Conservation (phyloP, 805 yeast genomes). For the Candida multigemmis region DNA sequence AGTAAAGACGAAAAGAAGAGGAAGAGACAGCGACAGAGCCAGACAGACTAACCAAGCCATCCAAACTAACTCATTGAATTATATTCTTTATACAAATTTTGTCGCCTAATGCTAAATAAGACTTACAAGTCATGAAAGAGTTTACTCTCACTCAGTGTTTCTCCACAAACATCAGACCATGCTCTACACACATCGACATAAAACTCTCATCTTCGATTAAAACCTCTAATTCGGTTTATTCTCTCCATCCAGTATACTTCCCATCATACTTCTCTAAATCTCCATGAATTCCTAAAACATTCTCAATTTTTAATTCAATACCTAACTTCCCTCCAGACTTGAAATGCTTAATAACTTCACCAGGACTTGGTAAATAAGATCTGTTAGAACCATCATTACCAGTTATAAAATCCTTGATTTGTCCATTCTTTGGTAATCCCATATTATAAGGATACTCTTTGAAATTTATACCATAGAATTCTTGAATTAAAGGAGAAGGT, state of each 20-base stretch:
- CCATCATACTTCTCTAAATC: slow-evolving; percentile 29
- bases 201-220: too few relatives aligned
- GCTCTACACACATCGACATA: slow-evolving; percentile 1
- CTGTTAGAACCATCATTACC: slow-evolving; percentile 63
- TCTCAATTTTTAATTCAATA: slow-evolving; percentile 48
- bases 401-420: slow-evolving; percentile 55
- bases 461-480: slow-evolving; percentile 30
- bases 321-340: slow-evolving; percentile 46
- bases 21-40: too few relatives aligned
- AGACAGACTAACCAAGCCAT: too few relatives aligned
- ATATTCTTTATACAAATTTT: too few relatives aligned
- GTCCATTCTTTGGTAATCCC: slow-evolving; percentile 73
- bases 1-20: too few relatives aligned
- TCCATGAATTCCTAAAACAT: slow-evolving; percentile 51
- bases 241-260: slow-evolving; percentile 33
- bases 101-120: too few relatives aligned
- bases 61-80: too few relatives aligned
- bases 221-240: too few relatives aligned
- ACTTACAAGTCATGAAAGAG: too few relatives aligned
- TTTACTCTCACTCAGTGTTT: too few relatives aligned
- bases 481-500: slow-evolving; percentile 26
- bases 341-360: slow-evolving; percentile 63
- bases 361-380: slow-evolving; percentile 57
- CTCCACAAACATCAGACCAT: background rate
- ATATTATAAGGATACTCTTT: slow-evolving; percentile 49